These are phyloP conservation scores for Pelargonium exstipulatum DNA, from an alignment of 441 rosid genomes.

Conservation along the genomic window DNA sequence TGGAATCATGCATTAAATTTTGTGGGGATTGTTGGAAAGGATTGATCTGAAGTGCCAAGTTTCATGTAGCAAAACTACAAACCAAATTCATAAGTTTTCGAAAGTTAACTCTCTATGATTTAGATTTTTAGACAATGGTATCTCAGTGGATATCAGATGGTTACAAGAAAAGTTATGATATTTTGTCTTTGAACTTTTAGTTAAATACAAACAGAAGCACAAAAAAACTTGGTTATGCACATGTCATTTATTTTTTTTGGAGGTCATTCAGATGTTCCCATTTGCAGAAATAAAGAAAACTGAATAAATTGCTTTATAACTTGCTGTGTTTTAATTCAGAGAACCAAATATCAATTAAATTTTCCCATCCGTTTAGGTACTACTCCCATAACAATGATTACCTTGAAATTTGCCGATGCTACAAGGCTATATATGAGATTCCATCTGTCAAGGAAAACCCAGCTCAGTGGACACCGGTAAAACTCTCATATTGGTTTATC, in stretches of 20 bases:
- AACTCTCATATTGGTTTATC: constrained; percentile 3
- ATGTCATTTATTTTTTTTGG: neutral
- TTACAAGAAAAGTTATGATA: neutral
- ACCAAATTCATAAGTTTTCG: too few species aligned
- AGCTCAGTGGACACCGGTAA: constrained; percentile 75
- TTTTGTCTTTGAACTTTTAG: too few species aligned
- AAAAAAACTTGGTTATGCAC: too few species aligned
- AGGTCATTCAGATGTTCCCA: neutral
- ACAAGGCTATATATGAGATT: constrained; percentile 88
- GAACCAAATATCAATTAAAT: neutral
- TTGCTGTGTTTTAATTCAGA: neutral
- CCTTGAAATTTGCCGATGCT: constrained; percentile 91
- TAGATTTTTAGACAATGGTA: neutral
- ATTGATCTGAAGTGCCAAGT: too few species aligned
- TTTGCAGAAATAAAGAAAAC: neutral
- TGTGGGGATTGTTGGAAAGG: too few species aligned
- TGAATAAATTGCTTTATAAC: neutral
- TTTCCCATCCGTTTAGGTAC: constrained; percentile 47
- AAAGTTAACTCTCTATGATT: too few species aligned
- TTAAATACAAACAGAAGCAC: too few species aligned
- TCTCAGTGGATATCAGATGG: neutral
- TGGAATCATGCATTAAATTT: too few species aligned
- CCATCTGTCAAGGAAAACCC: constrained; percentile 73
- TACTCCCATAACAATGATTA: constrained; percentile 79
- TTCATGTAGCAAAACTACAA: too few species aligned